These are phyloP conservation scores for Zoysia pacifica DNA, from an alignment of 176 grass and related monocot species.

Conservation along the genomic window DNA sequence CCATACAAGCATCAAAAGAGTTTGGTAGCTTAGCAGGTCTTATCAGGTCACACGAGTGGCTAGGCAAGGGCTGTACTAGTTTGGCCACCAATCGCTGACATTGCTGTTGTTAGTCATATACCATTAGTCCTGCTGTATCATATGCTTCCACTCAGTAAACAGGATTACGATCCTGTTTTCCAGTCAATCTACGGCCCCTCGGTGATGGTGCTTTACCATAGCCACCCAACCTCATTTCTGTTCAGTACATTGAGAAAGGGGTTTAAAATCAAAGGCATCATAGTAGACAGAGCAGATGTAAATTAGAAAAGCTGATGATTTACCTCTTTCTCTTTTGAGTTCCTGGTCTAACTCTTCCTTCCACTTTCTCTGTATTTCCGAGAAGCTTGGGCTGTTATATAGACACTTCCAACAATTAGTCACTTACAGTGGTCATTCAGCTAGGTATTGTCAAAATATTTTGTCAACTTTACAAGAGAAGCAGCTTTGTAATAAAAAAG, in stretches of 20 bases:
- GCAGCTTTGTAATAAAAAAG: slow-evolving; percentile 19
- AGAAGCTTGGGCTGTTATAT: slow-evolving; percentile 51
- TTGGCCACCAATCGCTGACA: slow-evolving; percentile 43
- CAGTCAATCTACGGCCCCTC: slow-evolving; percentile 42
- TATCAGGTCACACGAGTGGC: slow-evolving; percentile 22
- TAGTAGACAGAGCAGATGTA: not conserved
- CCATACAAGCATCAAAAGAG: slow-evolving; percentile 29
- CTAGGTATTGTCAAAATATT: not conserved
- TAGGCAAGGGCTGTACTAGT: slow-evolving; percentile 32
- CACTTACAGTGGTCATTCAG: not conserved
- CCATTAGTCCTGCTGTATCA: slow-evolving; percentile 5
- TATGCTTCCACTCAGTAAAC: slow-evolving; percentile 43
- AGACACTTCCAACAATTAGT: slow-evolving; percentile 18
- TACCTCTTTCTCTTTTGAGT: slow-evolving; percentile 86
- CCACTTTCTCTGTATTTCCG: slow-evolving; percentile 67
- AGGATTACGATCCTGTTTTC: slow-evolving; percentile 60
- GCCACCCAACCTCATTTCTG: slow-evolving; percentile 62
- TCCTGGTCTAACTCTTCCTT: slow-evolving; percentile 87
- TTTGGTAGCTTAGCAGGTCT: slow-evolving; percentile 27
- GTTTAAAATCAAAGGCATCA: not conserved
- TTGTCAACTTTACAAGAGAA: not conserved
- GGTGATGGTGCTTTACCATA: slow-evolving; percentile 73
- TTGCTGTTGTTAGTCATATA: slow-evolving; percentile 21
- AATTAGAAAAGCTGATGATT: not conserved
- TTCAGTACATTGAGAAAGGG: slow-evolving; percentile 30